Percentiles rank a stretch among this genome's conserved stretches.
These are phyloP conservation scores for Bipolaris sorokiniana DNA, from an alignment of 2,329 filamentous ascomycete genomes.

Conservation along the genomic window DNA sequence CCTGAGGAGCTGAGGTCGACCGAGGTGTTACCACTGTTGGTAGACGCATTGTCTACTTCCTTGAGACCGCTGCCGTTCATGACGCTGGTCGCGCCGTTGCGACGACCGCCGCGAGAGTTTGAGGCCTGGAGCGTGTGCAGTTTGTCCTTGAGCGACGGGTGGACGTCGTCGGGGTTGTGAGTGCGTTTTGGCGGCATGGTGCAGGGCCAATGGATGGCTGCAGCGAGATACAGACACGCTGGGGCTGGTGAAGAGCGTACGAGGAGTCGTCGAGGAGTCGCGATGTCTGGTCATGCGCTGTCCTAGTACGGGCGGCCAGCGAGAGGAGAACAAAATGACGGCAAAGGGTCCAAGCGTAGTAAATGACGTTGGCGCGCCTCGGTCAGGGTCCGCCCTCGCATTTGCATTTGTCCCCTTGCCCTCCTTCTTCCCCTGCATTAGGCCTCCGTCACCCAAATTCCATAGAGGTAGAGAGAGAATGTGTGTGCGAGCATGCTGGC, in stretches of 20 bases:
- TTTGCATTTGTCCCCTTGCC: constrained; percentile 6
- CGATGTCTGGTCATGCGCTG: constrained; percentile 12
- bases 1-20: constrained; percentile 38
- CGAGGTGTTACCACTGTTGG: constrained; percentile 42
- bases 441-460: neutral
- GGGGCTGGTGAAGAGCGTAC: constrained; percentile 4
- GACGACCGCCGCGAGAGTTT: constrained; percentile 47
- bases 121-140: constrained; percentile 49
- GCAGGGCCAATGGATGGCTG: constrained; percentile 3
- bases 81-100: constrained; percentile 35
- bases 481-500: neutral
- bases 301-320: constrained; percentile 11
- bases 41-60: constrained; percentile 48
- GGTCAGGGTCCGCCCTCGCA: constrained; percentile 15
- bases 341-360: constrained; percentile 17
- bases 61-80: constrained; percentile 47
- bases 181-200: constrained; percentile 49
- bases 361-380: constrained; percentile 22
- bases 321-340: constrained; percentile 21
- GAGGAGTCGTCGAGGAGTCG: constrained; percentile 1
- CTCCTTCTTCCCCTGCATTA: constrained; percentile 14
- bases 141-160: constrained; percentile 50
- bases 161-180: constrained; percentile 47
- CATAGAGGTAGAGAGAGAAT: neutral
- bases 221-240: neutral